Base-by-base conservation (phyloP, 139 green algal genomes). In the Closterium sp. region DNA sequence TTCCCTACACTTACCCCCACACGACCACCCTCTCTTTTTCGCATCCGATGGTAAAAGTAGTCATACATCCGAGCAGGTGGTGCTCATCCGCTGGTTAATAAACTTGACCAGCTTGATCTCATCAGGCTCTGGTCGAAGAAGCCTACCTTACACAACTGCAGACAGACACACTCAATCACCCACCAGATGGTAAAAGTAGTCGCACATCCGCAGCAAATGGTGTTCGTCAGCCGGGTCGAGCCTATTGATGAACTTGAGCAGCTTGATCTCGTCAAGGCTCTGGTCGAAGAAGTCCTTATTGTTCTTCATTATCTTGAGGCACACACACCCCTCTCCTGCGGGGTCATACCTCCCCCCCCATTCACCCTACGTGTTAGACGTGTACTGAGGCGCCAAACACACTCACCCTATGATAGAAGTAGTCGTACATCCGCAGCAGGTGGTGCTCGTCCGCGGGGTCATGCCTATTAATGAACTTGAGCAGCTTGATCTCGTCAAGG, bases 401-500 rank as follows among this genome's bases (percentile, higher is more conserved):
- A 84, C 90, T 83, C 90, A 93, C 90, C 91, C 91, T 97, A 91
- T 97, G 98, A 95, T 99, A 99, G 91, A 99, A 99, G 94, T 96
- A 99, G 94, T n/a, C n/a, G n/a, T n/a, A n/a, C n/a, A n/a, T n/a
- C n/a, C n/a, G n/a, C n/a, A n/a, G n/a, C n/a, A n/a, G 95, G 91
- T 96, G 95, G 34, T 97, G 90, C 90, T 97, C 95, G 87, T 99
- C 97, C 9, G 95, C 90, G 9, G 97, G 97, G 94, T 99, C 98
- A 16, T 96, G 92, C 16, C 87, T 86, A 91, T 99, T 99, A 12
- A 99, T 94, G 91, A 96, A 97, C 33, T 93, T 94, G 88, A 98
- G 95, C 86, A 99, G 95, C 94, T 99, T 99, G 94, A 99, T 97
- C 95, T 99, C 98, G 91, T 99, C 98, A 84, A 99, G 94, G 32